Base-by-base conservation (phyloP, 169 alveolate genomes). In the Cryptosporidium tyzzeri region DNA sequence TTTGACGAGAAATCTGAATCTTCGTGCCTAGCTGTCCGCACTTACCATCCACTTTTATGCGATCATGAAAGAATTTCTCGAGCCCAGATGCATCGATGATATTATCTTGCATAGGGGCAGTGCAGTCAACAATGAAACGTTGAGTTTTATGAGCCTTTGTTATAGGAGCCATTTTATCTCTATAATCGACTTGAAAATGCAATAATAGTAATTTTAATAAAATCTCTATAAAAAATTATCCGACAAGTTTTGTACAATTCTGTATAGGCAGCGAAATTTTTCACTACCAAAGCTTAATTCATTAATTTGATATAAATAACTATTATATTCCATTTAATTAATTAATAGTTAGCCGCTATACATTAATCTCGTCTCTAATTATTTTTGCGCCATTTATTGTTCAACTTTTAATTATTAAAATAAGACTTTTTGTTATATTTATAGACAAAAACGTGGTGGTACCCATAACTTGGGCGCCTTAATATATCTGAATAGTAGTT, bases 1-100 rank as follows among this genome's bases (percentile, higher is more conserved):
- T 96, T 65, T 97, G 99, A 55, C 98, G 92, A 92, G 96, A 75
- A 45, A 97, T 96, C 80, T 94, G 93, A 62, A 97, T 96, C 84
- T 94, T 95, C 53, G 96, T 96, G 31, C 99, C 99, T 50, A 98
- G 94, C 93, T 98, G 97, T 86, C 98, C 99, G 84, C 97, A 93
- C 95, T 97, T 98, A 41, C 98, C 98, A 67, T 96, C 97, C 26
- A 97, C 99, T 95, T 98, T 98, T 86, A 97, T 97, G 85, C 96
- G 94, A 86, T 95, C 96, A 91, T 94, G 94, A 69, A 98, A 93
- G 94, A 95, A 98, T 93, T 96, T 96, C 91, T 96, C 99, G 84
- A 96, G 86, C 87, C 96, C 98, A 21, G 96, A 93, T 37, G 94
- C 94, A 80, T 94, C 95, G 74, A 97, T 93, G 80, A 97, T 97